Percentiles rank a stretch among this genome's conserved stretches.
Conservation (phyloP, 1,284 basidiomycete species). For the Tilletia caries region DNA sequence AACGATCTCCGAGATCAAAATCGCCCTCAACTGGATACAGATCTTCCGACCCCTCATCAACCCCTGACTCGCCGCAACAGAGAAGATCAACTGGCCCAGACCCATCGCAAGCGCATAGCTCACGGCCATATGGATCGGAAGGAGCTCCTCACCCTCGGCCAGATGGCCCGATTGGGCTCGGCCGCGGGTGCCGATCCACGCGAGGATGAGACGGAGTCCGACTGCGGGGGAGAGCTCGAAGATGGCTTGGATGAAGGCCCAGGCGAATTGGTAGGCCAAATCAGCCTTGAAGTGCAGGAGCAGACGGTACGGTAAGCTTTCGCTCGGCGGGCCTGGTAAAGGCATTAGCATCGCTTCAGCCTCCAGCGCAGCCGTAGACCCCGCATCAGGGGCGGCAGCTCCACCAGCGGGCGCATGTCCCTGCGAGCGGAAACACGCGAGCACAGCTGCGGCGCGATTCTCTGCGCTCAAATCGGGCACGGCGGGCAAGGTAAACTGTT, state of each 20-base stretch:
- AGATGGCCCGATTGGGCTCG: conserved; percentile 13
- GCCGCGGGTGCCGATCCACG: conserved; percentile 54
- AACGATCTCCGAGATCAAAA: conserved; percentile 61
- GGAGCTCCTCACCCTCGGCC: conserved; percentile 22
- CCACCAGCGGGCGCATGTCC: not conserved
- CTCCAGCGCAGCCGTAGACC: not conserved
- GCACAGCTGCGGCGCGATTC: conserved; percentile 37
- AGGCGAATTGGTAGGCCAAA: conserved; percentile 52
- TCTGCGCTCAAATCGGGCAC: conserved; percentile 41
- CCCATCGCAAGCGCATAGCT: conserved; percentile 59
- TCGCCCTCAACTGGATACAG: conserved; percentile 54
- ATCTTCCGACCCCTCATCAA: conserved; percentile 59
- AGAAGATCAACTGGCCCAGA: conserved; percentile 55
- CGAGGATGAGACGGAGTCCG: conserved; percentile 58
- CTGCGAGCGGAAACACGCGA: conserved; percentile 4
- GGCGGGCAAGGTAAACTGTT: conserved; percentile 57
- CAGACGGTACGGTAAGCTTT: conserved; percentile 32
- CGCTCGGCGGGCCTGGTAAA: conserved; percentile 12
- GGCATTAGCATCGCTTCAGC: not conserved
- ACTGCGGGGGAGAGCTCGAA: conserved; percentile 58
- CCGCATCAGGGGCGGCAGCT: not conserved
- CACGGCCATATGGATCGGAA: conserved; percentile 58
- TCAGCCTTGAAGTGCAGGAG: conserved; percentile 54
- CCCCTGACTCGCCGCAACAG: conserved; percentile 55
- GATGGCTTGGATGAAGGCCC: conserved; percentile 55